Conservation (phyloP, 2,329 filamentous ascomycete species). For the Aureobasidium melanogenum region DNA sequence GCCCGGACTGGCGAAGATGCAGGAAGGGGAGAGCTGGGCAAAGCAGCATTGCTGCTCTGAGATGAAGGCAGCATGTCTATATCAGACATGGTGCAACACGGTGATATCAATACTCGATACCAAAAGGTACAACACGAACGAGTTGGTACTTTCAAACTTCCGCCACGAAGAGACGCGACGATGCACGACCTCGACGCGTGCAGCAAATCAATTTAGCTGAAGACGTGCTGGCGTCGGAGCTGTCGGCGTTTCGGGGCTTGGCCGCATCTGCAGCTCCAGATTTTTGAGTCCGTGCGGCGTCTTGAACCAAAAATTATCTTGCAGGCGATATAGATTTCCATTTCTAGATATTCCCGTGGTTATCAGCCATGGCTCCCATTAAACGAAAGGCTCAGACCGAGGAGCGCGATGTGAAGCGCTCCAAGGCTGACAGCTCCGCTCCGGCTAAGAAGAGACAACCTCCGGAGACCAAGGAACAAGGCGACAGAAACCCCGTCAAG, state of each 20-base stretch:
- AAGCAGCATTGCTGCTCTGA: slow-evolving; percentile 26
- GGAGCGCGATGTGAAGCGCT: slow-evolving; percentile 28
- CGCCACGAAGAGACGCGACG: neutral
- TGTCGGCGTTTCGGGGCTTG: neutral
- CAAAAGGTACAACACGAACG: neutral
- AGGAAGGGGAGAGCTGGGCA: slow-evolving; percentile 28
- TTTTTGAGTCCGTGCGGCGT: too few species aligned
- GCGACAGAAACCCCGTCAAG: slow-evolving; percentile 21
- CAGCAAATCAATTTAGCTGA: neutral
- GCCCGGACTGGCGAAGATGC: slow-evolving; percentile 18
- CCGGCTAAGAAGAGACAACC: slow-evolving; percentile 13
- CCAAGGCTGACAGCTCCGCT: slow-evolving; percentile 19
- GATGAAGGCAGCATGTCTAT: slow-evolving; percentile 16
- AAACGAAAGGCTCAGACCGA: slow-evolving; percentile 38
- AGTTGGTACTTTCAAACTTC: neutral
- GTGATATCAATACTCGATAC: neutral
- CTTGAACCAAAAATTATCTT: too few species aligned
- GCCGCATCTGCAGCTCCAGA: too few species aligned
- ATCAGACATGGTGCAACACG: neutral
- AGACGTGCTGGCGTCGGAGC: neutral
- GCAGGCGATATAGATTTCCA: too few species aligned
- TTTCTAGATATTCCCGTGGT: neutral
- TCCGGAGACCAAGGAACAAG: slow-evolving; percentile 23
- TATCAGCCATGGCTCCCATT: slow-evolving; percentile 32
- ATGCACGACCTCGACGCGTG: neutral